Evolutionary conservation across 1,284 basidiomycete genomes (phyloP).

Genomic region (Hypsizygus ulmarius): DNA sequence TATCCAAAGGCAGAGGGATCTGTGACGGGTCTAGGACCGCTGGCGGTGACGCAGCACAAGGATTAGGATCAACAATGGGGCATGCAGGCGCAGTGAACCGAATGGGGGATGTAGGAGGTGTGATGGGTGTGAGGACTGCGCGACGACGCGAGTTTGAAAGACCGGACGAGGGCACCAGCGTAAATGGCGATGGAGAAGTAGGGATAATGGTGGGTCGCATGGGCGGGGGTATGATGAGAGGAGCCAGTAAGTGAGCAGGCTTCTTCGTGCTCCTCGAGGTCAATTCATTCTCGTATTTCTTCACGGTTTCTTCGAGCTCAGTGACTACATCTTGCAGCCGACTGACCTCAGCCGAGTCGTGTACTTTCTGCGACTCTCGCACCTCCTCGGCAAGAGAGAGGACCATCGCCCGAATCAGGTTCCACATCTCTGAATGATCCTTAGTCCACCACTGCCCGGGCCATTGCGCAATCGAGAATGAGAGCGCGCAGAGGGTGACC

Average conservation of each 20-base stretch:
- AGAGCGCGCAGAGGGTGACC: slow-evolving; percentile 47
- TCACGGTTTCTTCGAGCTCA: slow-evolving; percentile 40
- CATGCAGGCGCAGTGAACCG: slow-evolving; percentile 13
- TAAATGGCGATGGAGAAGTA: slow-evolving; percentile 13
- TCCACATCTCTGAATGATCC: slow-evolving; percentile 57
- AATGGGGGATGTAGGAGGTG: slow-evolving; percentile 36
- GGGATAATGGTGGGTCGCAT: slow-evolving; percentile 20
- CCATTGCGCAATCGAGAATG: slow-evolving; percentile 65
- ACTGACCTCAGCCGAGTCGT: slow-evolving; percentile 13
- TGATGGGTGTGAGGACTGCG: slow-evolving; percentile 32
- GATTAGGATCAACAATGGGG: slow-evolving; percentile 3
- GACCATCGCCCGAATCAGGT: slow-evolving; percentile 54
- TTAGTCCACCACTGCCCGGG: slow-evolving; percentile 62
- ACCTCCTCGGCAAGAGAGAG: slow-evolving; percentile 63
- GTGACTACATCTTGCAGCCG: slow-evolving; percentile 48
- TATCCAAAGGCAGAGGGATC: not conserved
- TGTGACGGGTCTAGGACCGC: not conserved
- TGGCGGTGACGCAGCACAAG: not conserved
- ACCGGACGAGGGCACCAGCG: slow-evolving; percentile 1
- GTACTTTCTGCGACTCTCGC: slow-evolving; percentile 16
- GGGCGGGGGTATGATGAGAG: slow-evolving; percentile 18
- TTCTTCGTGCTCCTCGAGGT: slow-evolving; percentile 18
- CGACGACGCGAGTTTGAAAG: slow-evolving; percentile 5
- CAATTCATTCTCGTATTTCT: slow-evolving; percentile 19
- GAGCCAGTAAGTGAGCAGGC: slow-evolving; percentile 18